These are phyloP conservation scores for Paramecium caudatum DNA, from an alignment of 73 alveolate genomes.

Conservation along the genomic window DNA sequence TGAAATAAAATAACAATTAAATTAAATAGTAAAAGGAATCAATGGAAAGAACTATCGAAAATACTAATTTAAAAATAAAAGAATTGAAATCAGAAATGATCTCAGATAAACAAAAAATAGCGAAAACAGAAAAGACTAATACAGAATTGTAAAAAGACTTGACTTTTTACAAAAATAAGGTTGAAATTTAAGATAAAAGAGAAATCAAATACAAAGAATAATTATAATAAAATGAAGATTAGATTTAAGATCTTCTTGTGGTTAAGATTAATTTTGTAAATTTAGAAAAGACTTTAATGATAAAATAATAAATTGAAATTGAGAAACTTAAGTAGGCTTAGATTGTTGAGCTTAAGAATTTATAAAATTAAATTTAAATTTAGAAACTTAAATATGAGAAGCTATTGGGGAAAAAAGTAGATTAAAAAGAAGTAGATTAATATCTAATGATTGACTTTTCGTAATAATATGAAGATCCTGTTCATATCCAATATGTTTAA, in stretches of 20 bases:
- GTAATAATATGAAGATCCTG: background rate
- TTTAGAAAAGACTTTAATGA: background rate
- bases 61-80: background rate
- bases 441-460: background rate
- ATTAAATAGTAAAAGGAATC: background rate
- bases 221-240: background rate
- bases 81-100: background rate
- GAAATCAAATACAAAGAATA: background rate
- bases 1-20: slow-evolving; percentile 1
- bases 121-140: background rate
- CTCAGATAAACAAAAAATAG: background rate
- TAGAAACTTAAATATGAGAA: background rate
- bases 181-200: background rate
- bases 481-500: slow-evolving; percentile 23
- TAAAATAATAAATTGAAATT: background rate
- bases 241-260: background rate
- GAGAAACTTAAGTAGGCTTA: background rate
- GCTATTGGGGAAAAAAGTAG: background rate
- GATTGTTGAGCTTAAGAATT: background rate
- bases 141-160: slow-evolving; percentile 1
- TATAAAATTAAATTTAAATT: background rate
- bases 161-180: slow-evolving; percentile 6
- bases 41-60: background rate
- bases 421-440: background rate
- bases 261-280: background rate